These are phyloP conservation scores for Chrysanthemum lavandulifolium DNA, from an alignment of 129 eudicot species.

Conservation along the genomic window DNA sequence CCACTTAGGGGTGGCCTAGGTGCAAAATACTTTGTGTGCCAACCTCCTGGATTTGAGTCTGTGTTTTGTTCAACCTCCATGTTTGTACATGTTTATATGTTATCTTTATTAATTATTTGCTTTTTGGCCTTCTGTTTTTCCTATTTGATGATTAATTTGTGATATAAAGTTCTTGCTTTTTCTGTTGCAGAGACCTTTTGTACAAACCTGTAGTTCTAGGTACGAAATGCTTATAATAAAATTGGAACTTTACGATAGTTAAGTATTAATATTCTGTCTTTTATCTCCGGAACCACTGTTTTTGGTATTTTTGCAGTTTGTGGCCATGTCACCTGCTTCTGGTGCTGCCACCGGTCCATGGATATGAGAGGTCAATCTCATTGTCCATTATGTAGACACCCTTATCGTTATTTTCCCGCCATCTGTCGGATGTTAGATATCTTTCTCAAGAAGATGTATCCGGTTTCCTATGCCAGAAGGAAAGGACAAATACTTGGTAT, in stretches of 20 bases:
- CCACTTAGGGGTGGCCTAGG: too few species aligned
- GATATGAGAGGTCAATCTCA: slow-evolving; percentile 47
- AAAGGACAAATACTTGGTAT: slow-evolving; percentile 59
- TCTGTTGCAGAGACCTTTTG: slow-evolving; percentile 68
- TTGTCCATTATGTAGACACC: slow-evolving; percentile 73
- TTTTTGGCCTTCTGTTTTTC: not conserved
- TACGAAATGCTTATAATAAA: slow-evolving; percentile 26
- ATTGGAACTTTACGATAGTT: not conserved
- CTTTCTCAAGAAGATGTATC: slow-evolving; percentile 70
- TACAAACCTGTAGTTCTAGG: slow-evolving; percentile 80
- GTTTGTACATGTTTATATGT: not conserved
- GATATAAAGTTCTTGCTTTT: slow-evolving; percentile 16
- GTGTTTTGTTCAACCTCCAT: too few species aligned
- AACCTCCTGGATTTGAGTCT: too few species aligned
- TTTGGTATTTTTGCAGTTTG: slow-evolving; percentile 50
- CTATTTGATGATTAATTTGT: slow-evolving; percentile 20
- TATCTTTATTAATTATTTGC: not conserved
- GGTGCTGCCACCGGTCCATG: slow-evolving; percentile 75
- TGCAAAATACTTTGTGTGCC: too few species aligned
- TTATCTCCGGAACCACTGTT: slow-evolving; percentile 10
- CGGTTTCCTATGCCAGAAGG: slow-evolving; percentile 53
- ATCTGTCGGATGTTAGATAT: slow-evolving; percentile 64
- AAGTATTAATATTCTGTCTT: not conserved
- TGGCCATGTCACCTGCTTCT: slow-evolving; percentile 79
- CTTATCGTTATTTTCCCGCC: slow-evolving; percentile 75